These are phyloP conservation scores for Urochloa ruziziensis DNA, from an alignment of 176 grass and related monocot species.

Conservation along the genomic window DNA sequence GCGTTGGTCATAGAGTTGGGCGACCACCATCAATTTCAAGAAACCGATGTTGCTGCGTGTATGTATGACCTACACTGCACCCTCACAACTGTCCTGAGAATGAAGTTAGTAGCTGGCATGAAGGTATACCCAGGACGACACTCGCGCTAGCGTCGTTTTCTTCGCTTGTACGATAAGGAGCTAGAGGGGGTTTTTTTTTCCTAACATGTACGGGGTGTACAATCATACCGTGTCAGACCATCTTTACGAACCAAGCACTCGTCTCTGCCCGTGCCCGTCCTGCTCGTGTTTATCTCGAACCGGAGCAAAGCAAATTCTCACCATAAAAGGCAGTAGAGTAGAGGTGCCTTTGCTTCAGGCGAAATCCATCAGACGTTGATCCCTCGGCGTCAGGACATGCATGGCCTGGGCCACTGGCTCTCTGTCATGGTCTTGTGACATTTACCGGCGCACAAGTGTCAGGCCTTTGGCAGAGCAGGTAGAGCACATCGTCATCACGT, in stretches of 20 bases:
- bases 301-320: background rate
- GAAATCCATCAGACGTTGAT: conserved; percentile 16
- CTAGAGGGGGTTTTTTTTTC: background rate
- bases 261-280: too few relatives aligned
- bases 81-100: background rate
- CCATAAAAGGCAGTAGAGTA: background rate
- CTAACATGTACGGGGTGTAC: background rate
- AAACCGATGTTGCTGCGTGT: background rate
- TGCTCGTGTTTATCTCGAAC: background rate
- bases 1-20: background rate
- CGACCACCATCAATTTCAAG: background rate
- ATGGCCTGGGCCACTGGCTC: background rate
- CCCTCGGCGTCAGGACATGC: conserved; percentile 11
- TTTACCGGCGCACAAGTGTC: conserved; percentile 2
- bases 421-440: background rate
- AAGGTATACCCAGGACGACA: background rate
- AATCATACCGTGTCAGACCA: background rate
- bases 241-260: background rate
- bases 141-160: too few relatives aligned
- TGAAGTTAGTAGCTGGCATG: background rate
- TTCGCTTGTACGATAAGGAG: background rate
- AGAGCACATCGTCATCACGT: background rate
- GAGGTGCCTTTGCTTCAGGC: conserved; percentile 14
- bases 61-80: background rate
- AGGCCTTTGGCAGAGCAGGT: conserved; percentile 21